These are phyloP conservation scores for Raphanus raphanistrum DNA, from an alignment of 345 rosid genomes.

Conservation along the genomic window DNA sequence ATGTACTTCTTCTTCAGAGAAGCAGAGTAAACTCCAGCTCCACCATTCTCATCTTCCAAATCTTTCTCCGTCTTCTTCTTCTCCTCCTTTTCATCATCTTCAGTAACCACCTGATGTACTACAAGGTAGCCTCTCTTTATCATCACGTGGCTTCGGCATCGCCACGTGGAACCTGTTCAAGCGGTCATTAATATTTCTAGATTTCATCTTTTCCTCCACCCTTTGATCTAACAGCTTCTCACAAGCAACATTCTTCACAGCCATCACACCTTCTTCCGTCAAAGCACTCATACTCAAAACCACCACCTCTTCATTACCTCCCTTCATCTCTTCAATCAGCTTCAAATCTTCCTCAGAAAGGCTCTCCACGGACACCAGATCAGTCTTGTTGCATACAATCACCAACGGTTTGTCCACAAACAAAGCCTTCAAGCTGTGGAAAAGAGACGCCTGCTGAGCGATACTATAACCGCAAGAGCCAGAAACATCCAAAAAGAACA, in stretches of 20 bases:
- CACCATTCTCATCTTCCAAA: background rate
- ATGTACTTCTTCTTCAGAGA: background rate
- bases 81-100: background rate
- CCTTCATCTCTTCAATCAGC: conserved; percentile 78
- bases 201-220: background rate
- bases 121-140: background rate
- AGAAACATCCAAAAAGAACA: conserved; percentile 69
- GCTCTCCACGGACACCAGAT: conserved; percentile 76
- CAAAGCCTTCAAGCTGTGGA: conserved; percentile 39
- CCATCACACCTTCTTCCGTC: background rate
- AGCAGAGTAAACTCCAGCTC: background rate
- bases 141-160: background rate
- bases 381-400: conserved; percentile 93
- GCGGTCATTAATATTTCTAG: background rate
- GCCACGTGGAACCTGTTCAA: background rate
- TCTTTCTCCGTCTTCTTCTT: background rate
- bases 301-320: background rate
- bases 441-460: conserved; percentile 88
- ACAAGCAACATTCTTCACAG: background rate
- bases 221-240: background rate
- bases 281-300: background rate
- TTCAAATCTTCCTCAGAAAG: conserved; percentile 69
- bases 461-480: conserved; percentile 89
- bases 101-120: background rate
- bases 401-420: conserved; percentile 73